A percentile compares a stretch with the other conserved stretches of the same genome.
phyloP scores from a whole-genome alignment of 139 green algal species.

The Prasinococcaceae sp. region DNA sequence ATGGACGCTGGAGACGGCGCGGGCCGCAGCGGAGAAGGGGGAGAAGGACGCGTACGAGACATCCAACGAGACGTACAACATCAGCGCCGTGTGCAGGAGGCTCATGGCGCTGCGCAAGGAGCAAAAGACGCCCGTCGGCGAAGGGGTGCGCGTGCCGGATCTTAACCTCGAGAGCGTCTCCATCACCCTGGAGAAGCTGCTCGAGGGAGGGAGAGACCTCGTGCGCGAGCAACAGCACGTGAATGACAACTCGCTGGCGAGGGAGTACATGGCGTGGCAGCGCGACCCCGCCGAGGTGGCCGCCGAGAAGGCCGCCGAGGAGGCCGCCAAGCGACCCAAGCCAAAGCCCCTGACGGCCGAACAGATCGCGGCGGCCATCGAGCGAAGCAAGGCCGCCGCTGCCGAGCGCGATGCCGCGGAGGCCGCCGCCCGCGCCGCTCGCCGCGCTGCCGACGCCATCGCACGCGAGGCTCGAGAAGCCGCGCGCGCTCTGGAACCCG shows the following conservation, averaged over 20 bases:
- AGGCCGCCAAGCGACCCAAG: too few relatives aligned
- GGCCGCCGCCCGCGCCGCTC: too few relatives aligned
- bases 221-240: slow-evolving; percentile 3
- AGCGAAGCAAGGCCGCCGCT: too few relatives aligned
- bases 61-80: not conserved
- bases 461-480: not conserved
- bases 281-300: not conserved
- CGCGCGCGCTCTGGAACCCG: not conserved
- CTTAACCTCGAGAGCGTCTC: not conserved
- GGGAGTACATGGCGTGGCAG: not conserved
- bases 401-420: too few relatives aligned
- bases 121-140: not conserved
- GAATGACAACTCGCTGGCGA: not conserved
- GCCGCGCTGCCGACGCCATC: not conserved
- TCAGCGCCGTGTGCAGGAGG: not conserved
- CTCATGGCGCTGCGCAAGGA: not conserved
- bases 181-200: slow-evolving; percentile 4
- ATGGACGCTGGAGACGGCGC: slow-evolving; percentile 1
- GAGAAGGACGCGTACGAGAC: not conserved
- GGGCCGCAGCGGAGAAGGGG: not conserved
- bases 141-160: not conserved
- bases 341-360: too few relatives aligned
- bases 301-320: not conserved
- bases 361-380: too few relatives aligned
- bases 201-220: not conserved